Base-by-base conservation (phyloP, 1,284 basidiomycete genomes). In the Spongispora temasekensis region DNA sequence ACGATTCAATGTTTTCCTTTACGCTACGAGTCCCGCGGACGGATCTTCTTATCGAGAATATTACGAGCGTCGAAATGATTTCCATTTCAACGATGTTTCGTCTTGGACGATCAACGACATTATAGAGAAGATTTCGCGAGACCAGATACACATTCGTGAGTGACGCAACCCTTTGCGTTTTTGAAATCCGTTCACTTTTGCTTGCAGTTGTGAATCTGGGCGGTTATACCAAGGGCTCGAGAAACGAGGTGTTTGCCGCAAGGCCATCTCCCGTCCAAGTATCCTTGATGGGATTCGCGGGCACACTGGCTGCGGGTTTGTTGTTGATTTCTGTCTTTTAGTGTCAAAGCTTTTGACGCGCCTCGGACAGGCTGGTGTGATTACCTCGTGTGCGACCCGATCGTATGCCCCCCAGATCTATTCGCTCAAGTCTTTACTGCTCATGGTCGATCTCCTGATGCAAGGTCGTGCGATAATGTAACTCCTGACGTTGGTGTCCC, bases 151-250 rank as follows among this genome's bases (percentile, higher is more conserved):
- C 64, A 79, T 85, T 52, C 75, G 81, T 81, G 42, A 52, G 78
- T 74, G 6, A 48, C 34, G 21, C n/a, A n/a, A n/a, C n/a, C 44
- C 21, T 32, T 21, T 21, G 8, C 35, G 30, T 31, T 51, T 59
- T 10, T 51, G 30, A 34, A 56, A 61, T 55, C 50, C 40, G 27
- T 55, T 6, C 56, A 4, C 34, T 52, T 53, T 32, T 30, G 2
- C 42, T 34, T 53, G 35, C 72, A 79, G 78, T 87, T 23, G 75
- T 86, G 61, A 85, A 86, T 62, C 71, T 86, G 5, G 85, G 84
- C 23, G 86, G 86, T 5, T 88, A 88, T 64, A 88, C 86, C n/a
- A 87, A 86, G 69, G 86, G 85, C 12, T 83, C 86, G 4, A 73
- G 80, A 55, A 88, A 87, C 65, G 86, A 88, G 62, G 77, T 88